Percentiles rank a stretch among this genome's conserved stretches.
These are phyloP conservation scores for Gnomoniopsis smithogilvyi DNA, from an alignment of 2,329 filamentous ascomycete genomes.

Conservation along the genomic window DNA sequence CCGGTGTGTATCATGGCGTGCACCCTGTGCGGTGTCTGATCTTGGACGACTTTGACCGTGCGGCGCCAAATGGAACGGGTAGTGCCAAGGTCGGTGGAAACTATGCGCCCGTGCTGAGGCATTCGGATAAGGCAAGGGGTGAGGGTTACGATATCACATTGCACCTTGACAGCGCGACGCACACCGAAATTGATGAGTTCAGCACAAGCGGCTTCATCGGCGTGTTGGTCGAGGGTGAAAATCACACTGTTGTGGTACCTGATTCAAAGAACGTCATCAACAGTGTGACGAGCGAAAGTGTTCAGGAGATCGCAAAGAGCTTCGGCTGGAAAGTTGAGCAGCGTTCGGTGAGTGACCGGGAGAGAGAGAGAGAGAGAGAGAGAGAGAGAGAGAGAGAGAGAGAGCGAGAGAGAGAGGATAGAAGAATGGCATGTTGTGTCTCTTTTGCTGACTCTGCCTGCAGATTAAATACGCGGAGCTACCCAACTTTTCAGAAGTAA, in stretches of 20 bases:
- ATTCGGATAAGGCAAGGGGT: slow-evolving; percentile 75
- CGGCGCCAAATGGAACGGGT: slow-evolving; percentile 87
- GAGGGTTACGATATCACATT: slow-evolving; percentile 92
- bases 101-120: slow-evolving; percentile 86
- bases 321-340: slow-evolving; percentile 85
- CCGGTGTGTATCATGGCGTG: slow-evolving; percentile 89
- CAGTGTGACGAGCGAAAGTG: slow-evolving; percentile 77
- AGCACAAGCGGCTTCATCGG: slow-evolving; percentile 93
- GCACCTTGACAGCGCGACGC: slow-evolving; percentile 81
- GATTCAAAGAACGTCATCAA: slow-evolving; percentile 86
- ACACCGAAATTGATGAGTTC: slow-evolving; percentile 91
- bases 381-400: neutral
- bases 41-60: slow-evolving; percentile 88
- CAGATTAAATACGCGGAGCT: slow-evolving; percentile 64
- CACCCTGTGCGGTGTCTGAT: slow-evolving; percentile 85
- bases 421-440: neutral
- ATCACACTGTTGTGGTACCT: slow-evolving; percentile 76
- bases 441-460: neutral
- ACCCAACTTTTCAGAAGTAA: slow-evolving; percentile 63
- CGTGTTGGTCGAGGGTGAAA: slow-evolving; percentile 52
- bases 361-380: neutral
- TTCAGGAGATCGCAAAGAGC: slow-evolving; percentile 70
- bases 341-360: slow-evolving; percentile 51
- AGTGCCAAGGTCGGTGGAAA: slow-evolving; percentile 95
- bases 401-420: no score